Percentiles rank a stretch among this genome's conserved stretches.
Conservation (phyloP, 1,284 basidiomycete genomes). For the Lignosus rhinocerotis region DNA sequence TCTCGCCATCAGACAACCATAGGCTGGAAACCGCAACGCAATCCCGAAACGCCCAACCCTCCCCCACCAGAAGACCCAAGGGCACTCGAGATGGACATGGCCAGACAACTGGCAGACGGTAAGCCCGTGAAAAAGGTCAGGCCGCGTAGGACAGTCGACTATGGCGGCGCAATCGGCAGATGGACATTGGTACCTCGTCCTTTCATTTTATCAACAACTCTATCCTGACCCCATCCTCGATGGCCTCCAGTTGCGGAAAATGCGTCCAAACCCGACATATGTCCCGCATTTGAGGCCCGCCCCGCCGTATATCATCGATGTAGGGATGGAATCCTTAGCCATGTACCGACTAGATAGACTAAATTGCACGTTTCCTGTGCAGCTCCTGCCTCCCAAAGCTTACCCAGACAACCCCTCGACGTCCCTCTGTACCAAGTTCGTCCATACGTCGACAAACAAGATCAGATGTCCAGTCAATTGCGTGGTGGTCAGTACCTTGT, state of each 20-base stretch:
- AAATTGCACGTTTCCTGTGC: conserved; percentile 27
- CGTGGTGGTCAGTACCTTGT: conserved; percentile 67
- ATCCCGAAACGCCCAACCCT: conserved; percentile 15
- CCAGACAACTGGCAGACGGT: conserved; percentile 66
- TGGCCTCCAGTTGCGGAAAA: conserved; percentile 60
- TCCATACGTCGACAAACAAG: conserved; percentile 98
- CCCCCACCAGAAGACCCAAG: conserved; percentile 20
- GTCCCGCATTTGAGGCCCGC: conserved; percentile 78
- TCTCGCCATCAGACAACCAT: conserved; percentile 6
- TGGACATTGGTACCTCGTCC: conserved; percentile 71
- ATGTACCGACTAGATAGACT: conserved; percentile 23
- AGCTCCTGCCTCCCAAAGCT: conserved; percentile 92
- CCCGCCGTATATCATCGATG: conserved; percentile 83
- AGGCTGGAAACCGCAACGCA: conserved; percentile 19
- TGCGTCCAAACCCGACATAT: conserved; percentile 72
- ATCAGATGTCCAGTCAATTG: conserved; percentile 96
- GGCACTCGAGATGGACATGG: conserved; percentile 69
- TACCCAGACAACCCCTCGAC: conserved; percentile 89
- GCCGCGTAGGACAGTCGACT: conserved; percentile 93
- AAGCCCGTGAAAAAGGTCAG: conserved; percentile 87
- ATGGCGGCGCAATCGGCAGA: conserved; percentile 83
- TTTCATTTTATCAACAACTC: neutral
- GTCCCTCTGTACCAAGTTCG: conserved; percentile 92
- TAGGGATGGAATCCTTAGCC: conserved; percentile 42
- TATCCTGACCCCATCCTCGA: neutral